Evolutionary conservation across 495 filamentous ascomycete species (phyloP).

Genomic region (Penicillium bovifimosum): DNA sequence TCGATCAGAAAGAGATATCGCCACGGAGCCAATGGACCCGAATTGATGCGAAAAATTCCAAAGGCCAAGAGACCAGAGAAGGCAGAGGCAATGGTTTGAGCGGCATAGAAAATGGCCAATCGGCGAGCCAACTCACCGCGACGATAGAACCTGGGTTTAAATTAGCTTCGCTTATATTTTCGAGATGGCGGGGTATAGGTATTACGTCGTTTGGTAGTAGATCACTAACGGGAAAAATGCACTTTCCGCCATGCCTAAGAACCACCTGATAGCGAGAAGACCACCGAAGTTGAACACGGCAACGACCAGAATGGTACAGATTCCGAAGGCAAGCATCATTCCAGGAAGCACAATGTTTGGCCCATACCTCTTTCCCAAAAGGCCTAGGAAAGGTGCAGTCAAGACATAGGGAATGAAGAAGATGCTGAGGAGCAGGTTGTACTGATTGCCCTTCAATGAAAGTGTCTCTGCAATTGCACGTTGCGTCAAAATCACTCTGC

Average conservation of each 20-base stretch:
- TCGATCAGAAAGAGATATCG: slow-evolving; percentile 72
- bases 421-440: slow-evolving; percentile 62
- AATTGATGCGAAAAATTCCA: slow-evolving; percentile 63
- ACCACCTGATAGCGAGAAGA: slow-evolving; percentile 41
- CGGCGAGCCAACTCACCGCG: slow-evolving; percentile 64
- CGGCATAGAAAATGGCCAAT: slow-evolving; percentile 67
- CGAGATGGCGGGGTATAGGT: too few relatives aligned
- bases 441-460: slow-evolving; percentile 51
- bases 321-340: slow-evolving; percentile 61
- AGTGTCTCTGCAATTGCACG: slow-evolving; percentile 24
- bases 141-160: slow-evolving; percentile 27
- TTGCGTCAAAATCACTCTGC: background rate
- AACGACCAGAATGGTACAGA: slow-evolving; percentile 50
- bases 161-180: too few relatives aligned
- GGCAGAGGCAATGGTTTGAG: slow-evolving; percentile 60
- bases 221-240: slow-evolving; percentile 57
- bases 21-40: slow-evolving; percentile 48
- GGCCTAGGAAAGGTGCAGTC: slow-evolving; percentile 55
- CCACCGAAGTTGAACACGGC: slow-evolving; percentile 51
- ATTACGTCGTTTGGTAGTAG: slow-evolving; percentile 55
- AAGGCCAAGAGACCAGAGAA: slow-evolving; percentile 62
- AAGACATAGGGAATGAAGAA: slow-evolving; percentile 72
- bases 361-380: slow-evolving; percentile 62
- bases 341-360: slow-evolving; percentile 54
- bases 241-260: slow-evolving; percentile 53